Evolutionary conservation across 805 yeast species (phyloP).

Genomic region (Saccharomycopsis fodiens): DNA sequence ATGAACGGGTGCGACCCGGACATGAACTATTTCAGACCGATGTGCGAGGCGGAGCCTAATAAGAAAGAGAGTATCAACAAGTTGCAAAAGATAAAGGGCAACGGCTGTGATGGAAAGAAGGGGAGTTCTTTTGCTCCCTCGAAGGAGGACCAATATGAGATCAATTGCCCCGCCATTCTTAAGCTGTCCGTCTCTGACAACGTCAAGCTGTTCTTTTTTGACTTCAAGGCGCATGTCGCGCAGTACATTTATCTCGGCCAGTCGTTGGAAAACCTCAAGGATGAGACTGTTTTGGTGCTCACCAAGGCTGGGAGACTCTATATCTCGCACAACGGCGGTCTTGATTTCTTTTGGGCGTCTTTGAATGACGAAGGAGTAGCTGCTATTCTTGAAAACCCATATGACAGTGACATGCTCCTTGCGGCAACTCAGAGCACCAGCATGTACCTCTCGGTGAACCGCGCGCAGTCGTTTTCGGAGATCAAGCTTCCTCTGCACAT

Average conservation of each 20-base stretch:
- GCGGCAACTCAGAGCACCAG: conserved; percentile 38
- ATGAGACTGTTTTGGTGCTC: conserved; percentile 58
- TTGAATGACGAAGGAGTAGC: conserved; percentile 35
- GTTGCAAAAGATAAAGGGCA: conserved; percentile 31
- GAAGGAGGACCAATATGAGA: conserved; percentile 25
- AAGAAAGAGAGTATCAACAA: conserved; percentile 22
- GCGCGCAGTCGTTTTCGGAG: conserved; percentile 51
- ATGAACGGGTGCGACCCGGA: conserved; percentile 43
- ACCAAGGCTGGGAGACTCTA: conserved; percentile 46
- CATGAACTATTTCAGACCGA: conserved; percentile 23
- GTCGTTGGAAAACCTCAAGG: conserved; percentile 36
- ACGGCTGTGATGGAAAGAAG: conserved; percentile 31
- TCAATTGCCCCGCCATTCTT: conserved; percentile 24
- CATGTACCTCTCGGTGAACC: conserved; percentile 56
- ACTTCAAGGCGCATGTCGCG: conserved; percentile 44
- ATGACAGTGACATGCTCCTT: conserved; percentile 44
- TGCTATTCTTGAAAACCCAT: conserved; percentile 56
- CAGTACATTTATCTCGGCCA: conserved; percentile 58
- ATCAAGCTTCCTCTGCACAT: conserved; percentile 46
- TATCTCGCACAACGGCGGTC: conserved; percentile 69
- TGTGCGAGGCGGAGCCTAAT: conserved; percentile 23
- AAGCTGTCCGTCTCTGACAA: conserved; percentile 22
- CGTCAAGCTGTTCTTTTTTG: conserved; percentile 33
- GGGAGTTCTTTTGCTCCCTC: conserved; percentile 24
- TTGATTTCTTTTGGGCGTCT: conserved; percentile 35